Conservation (phyloP, 1,139 yeast genomes). For the Scheffersomyces lignicola region DNA sequence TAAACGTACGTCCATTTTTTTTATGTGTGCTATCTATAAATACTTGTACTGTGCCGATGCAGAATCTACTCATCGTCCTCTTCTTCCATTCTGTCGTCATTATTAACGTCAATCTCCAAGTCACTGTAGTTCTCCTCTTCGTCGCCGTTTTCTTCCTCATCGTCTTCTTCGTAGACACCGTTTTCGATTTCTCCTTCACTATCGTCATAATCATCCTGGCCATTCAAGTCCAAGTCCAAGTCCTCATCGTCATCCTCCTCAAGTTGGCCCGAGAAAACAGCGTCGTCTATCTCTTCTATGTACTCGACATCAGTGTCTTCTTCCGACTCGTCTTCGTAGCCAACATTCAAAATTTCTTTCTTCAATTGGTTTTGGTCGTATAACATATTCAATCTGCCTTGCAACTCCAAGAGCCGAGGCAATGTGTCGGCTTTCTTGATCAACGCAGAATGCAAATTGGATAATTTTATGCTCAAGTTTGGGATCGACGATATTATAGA, state of each 20-base stretch:
- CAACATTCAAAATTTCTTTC: conserved; percentile 44
- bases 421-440: conserved; percentile 72
- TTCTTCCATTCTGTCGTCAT: conserved; percentile 2
- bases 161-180: conserved; percentile 31
- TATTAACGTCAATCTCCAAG: conserved; percentile 22
- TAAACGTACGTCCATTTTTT: no score
- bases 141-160: conserved; percentile 21
- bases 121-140: conserved; percentile 31
- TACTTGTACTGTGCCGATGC: no score
- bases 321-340: conserved; percentile 22
- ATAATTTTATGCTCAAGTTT: conserved; percentile 63
- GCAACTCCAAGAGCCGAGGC: conserved; percentile 77
- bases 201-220: conserved; percentile 19
- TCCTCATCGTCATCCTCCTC: conserved; percentile 20
- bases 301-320: conserved; percentile 41
- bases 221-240: conserved; percentile 17
- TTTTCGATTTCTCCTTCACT: conserved; percentile 28
- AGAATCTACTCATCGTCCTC: conserved; percentile 1
- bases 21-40: no score
- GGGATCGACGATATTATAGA: conserved; percentile 71
- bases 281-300: conserved; percentile 44
- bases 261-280: conserved; percentile 25
- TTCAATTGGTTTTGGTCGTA: conserved; percentile 71
- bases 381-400: conserved; percentile 75
- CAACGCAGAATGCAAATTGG: conserved; percentile 76